These are phyloP conservation scores for Tolypocladium paradoxum DNA, from an alignment of 2,329 filamentous ascomycete genomes.

Conservation along the genomic window DNA sequence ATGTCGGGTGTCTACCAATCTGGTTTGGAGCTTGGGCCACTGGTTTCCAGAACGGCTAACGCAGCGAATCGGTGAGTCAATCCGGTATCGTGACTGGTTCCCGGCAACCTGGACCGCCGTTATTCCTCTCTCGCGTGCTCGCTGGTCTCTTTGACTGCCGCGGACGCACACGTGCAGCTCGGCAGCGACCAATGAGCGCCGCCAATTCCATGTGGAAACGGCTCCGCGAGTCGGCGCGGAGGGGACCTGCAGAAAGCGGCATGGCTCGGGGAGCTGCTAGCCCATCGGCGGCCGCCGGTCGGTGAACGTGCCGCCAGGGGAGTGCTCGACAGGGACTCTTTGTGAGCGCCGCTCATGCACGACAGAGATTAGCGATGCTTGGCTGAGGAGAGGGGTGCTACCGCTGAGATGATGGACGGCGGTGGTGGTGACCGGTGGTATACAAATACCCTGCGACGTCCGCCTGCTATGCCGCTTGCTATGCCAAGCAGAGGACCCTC, in stretches of 20 bases:
- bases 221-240: neutral
- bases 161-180: neutral
- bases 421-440: neutral
- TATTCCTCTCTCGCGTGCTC: no score
- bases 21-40: no score
- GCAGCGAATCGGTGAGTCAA: neutral
- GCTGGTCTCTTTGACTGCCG: neutral
- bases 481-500: neutral
- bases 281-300: neutral
- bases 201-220: neutral
- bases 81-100: no score
- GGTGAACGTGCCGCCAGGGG: neutral
- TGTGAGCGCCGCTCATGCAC: neutral
- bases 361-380: neutral
- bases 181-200: neutral
- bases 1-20: no score
- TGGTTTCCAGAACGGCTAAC: no score
- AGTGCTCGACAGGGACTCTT: neutral
- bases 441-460: neutral
- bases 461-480: neutral
- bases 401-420: neutral
- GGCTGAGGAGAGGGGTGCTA: neutral
- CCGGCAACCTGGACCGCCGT: no score
- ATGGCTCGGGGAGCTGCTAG: constrained; percentile 4
- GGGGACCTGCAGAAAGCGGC: constrained; percentile 15